A percentile compares a stretch with the other conserved stretches of the same genome.
These are phyloP conservation scores for Logfia minima DNA, from an alignment of 129 eudicot genomes.

Conservation along the genomic window DNA sequence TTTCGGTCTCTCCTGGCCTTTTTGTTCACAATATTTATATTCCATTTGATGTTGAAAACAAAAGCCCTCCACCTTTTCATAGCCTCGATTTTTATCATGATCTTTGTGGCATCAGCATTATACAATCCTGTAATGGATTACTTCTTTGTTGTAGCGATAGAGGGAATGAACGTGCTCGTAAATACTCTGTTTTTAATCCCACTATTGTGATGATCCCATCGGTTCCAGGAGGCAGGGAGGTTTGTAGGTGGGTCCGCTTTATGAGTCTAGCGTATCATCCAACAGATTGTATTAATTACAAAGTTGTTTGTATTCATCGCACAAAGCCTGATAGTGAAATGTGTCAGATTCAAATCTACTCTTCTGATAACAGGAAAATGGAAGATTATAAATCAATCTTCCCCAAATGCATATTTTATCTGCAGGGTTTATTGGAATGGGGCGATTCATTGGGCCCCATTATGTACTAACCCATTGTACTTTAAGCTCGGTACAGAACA, in stretches of 20 bases:
- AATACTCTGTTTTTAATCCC: constrained; percentile 24
- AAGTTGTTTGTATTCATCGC: constrained; percentile 5
- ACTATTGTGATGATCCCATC: constrained; percentile 21
- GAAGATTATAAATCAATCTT: constrained; percentile 15
- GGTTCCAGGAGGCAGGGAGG: constrained; percentile 22
- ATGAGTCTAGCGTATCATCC: constrained; percentile 18
- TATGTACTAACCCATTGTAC: not conserved
- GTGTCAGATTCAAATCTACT: constrained; percentile 37
- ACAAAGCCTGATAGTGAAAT: not conserved
- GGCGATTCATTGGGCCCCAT: constrained; percentile 39
- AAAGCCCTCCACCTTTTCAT: not conserved
- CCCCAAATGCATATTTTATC: not conserved
- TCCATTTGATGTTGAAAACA: not conserved
- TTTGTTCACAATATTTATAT: not conserved
- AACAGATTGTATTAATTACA: constrained; percentile 8
- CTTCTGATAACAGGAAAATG: constrained; percentile 34
- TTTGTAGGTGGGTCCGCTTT: constrained; percentile 12
- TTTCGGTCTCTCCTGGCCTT: not conserved
- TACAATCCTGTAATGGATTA: constrained; percentile 15
- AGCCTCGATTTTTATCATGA: not conserved
- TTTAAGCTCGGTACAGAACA: constrained; percentile 28
- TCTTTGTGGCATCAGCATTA: not conserved
- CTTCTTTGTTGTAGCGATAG: constrained; percentile 6
- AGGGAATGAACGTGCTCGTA: not conserved
- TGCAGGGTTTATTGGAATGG: constrained; percentile 39